Conservation (phyloP, 2,329 filamentous ascomycete species). For the Oidium heveae region DNA sequence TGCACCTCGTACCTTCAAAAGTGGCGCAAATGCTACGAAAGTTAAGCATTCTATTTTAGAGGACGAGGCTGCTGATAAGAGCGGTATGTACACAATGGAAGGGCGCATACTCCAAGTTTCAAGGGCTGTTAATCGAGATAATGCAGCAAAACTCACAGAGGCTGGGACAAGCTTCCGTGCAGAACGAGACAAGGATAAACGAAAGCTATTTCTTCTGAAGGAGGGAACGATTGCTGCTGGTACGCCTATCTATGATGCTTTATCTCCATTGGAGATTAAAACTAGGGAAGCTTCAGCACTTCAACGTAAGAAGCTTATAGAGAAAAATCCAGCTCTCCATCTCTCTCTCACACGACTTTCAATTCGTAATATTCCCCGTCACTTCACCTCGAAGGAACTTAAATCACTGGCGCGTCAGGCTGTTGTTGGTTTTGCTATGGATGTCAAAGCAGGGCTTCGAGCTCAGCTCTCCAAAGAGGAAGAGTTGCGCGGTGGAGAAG, state of each 20-base stretch:
- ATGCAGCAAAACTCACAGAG: slow-evolving; percentile 52
- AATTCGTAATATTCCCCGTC: slow-evolving; percentile 70
- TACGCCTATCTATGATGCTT: slow-evolving; percentile 49
- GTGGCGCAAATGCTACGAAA: slow-evolving; percentile 16
- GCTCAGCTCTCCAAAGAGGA: slow-evolving; percentile 77
- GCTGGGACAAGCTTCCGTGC: slow-evolving; percentile 36
- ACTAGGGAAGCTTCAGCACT: slow-evolving; percentile 70
- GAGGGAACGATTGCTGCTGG: slow-evolving; percentile 66
- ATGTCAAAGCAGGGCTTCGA: slow-evolving; percentile 57
- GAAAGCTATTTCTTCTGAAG: slow-evolving; percentile 62
- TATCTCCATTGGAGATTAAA: slow-evolving; percentile 57
- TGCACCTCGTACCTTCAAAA: slow-evolving; percentile 35
- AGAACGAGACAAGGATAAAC: slow-evolving; percentile 60
- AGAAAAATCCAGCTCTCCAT: slow-evolving; percentile 73
- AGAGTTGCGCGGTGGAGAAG: slow-evolving; percentile 49
- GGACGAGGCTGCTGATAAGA: slow-evolving; percentile 57
- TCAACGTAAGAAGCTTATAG: slow-evolving; percentile 74
- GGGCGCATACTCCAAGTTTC: slow-evolving; percentile 68
- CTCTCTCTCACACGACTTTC: slow-evolving; percentile 75
- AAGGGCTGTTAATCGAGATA: slow-evolving; percentile 59
- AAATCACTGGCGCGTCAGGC: slow-evolving; percentile 79
- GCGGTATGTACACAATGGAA: slow-evolving; percentile 71
- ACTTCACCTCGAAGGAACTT: slow-evolving; percentile 61
- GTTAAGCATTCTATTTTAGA: slow-evolving; percentile 65
- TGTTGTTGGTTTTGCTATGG: slow-evolving; percentile 80